Evolutionary conservation across 306 rosid species (phyloP).

Genomic region (Cicer arietinum): DNA sequence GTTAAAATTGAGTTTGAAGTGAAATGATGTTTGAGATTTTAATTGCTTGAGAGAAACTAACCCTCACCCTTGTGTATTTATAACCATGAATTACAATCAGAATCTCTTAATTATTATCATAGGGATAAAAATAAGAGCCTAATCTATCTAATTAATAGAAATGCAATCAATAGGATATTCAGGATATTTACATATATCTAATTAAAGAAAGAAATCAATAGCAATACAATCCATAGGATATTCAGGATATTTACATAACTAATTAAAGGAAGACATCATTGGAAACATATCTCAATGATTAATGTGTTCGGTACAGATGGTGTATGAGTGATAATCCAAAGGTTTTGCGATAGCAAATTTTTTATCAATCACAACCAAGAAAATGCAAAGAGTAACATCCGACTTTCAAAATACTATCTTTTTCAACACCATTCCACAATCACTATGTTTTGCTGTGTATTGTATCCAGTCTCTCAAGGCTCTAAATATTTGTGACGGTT

Average conservation of each 20-base stretch:
- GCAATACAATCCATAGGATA: neutral
- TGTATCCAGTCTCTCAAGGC: no score
- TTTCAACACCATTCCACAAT: neutral
- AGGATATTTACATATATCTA: neutral
- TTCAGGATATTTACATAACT: neutral
- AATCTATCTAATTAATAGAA: neutral
- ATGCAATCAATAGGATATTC: neutral
- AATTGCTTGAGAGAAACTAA: neutral
- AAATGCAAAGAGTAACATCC: neutral
- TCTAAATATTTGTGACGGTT: no score
- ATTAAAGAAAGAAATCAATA: neutral
- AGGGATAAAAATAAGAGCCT: neutral
- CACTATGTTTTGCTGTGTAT: no score
- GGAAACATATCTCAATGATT: neutral
- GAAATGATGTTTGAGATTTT: neutral
- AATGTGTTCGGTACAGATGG: neutral
- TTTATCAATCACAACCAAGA: neutral
- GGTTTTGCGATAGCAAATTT: constrained; percentile 17
- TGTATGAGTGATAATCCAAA: neutral
- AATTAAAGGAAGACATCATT: neutral
- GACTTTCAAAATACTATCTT: neutral
- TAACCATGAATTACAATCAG: neutral
- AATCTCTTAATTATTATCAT: neutral
- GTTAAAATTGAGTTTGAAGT: constrained; percentile 5
- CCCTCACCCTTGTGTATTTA: neutral